Evolutionary conservation across 2,329 filamentous ascomycete genomes (phyloP).

Genomic region (Aspergillus pseudonomiae): DNA sequence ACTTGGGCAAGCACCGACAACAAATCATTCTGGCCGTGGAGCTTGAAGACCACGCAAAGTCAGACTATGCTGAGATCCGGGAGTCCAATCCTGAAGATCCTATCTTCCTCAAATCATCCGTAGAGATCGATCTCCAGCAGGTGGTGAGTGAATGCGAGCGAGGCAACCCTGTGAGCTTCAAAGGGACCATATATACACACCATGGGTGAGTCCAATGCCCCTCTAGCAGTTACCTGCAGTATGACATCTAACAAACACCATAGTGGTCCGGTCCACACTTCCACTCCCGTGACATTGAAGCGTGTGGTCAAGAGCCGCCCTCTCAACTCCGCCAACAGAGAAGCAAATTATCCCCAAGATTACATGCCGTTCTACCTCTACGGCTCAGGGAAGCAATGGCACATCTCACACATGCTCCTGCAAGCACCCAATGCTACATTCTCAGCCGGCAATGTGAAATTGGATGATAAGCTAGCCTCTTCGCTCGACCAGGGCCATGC

Average conservation of each 20-base stretch:
- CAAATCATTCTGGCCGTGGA: neutral
- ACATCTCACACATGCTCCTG: constrained; percentile 50
- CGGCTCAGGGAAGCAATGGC: constrained; percentile 36
- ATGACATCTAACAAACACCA: neutral
- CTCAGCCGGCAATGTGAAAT: constrained; percentile 25
- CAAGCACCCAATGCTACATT: constrained; percentile 46
- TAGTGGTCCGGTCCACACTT: constrained; percentile 1
- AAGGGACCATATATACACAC: neutral
- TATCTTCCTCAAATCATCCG: constrained; percentile 1
- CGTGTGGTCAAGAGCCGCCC: constrained; percentile 33
- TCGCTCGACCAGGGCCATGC: neutral
- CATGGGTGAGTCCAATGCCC: neutral
- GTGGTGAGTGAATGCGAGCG: neutral
- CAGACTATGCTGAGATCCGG: neutral
- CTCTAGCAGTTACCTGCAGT: neutral
- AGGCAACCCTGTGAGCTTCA: neutral
- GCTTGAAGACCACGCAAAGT: neutral
- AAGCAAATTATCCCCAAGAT: constrained; percentile 37
- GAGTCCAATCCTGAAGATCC: neutral
- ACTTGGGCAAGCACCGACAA: neutral
- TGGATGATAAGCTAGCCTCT: constrained; percentile 9
- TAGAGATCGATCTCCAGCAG: neutral
- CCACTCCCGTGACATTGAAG: constrained; percentile 26
- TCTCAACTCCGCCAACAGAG: constrained; percentile 40
- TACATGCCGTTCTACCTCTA: constrained; percentile 53